Evolutionary conservation across 1,139 yeast genomes (phyloP).

Genomic region (Kodamaea alishanica): DNA sequence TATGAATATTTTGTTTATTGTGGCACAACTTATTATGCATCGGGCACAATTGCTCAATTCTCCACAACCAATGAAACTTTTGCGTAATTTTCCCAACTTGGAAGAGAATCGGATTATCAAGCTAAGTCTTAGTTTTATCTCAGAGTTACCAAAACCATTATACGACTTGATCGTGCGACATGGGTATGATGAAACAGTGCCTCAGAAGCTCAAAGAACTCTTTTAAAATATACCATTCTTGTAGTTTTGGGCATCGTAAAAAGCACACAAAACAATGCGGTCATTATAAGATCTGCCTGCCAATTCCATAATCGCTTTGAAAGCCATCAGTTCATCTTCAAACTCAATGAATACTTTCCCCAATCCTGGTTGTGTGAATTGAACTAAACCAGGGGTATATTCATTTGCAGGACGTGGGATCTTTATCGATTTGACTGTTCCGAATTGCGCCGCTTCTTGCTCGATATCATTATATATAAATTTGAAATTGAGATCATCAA

Average conservation of each 20-base stretch:
- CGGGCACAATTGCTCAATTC: slow-evolving; percentile 57
- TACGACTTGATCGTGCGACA: slow-evolving; percentile 72
- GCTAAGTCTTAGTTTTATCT: slow-evolving; percentile 75
- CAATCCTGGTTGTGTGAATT: slow-evolving; percentile 53
- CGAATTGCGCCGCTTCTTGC: slow-evolving; percentile 50
- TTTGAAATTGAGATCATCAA: slow-evolving; percentile 46
- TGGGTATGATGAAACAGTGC: slow-evolving; percentile 55
- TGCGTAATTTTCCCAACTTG: slow-evolving; percentile 70
- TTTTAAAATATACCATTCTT: slow-evolving; percentile 25
- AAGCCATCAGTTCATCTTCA: slow-evolving; percentile 48
- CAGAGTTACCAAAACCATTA: slow-evolving; percentile 65
- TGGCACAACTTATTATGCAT: slow-evolving; percentile 75
- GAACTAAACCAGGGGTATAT: slow-evolving; percentile 40
- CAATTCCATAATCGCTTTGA: slow-evolving; percentile 55
- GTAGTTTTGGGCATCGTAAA: slow-evolving; percentile 57
- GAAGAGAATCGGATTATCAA: slow-evolving; percentile 75
- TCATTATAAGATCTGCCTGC: slow-evolving; percentile 71
- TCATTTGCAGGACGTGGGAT: slow-evolving; percentile 67
- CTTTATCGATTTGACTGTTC: slow-evolving; percentile 50
- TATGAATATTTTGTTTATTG: slow-evolving; percentile 77
- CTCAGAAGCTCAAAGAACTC: slow-evolving; percentile 32
- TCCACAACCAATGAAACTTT: slow-evolving; percentile 66
- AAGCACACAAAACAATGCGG: slow-evolving; percentile 66
- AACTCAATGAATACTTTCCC: slow-evolving; percentile 75
- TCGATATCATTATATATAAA: slow-evolving; percentile 53